Conservation (phyloP, 108 stramenopile species). For the Discostella pseudostelligera region DNA sequence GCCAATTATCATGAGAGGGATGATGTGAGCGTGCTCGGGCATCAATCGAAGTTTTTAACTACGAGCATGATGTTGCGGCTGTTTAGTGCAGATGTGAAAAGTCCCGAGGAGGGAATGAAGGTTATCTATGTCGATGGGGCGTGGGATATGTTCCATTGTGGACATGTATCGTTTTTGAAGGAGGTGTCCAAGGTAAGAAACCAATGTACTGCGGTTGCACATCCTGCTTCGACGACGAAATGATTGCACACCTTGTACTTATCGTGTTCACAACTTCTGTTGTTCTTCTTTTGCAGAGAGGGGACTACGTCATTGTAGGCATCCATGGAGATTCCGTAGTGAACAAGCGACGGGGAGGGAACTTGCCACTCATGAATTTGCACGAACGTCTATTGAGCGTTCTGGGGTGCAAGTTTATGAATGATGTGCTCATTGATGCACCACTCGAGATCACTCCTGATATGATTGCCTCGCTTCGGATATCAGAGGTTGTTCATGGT, state of each 20-base stretch:
- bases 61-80: constrained; percentile 89
- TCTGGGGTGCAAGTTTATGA: constrained; percentile 89
- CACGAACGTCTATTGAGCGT: constrained; percentile 95
- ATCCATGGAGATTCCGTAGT: constrained; percentile 95
- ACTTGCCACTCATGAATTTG: constrained; percentile 92
- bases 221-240: neutral
- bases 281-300: constrained; percentile 62
- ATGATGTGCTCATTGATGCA: constrained; percentile 98
- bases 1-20: constrained; percentile 16
- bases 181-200: constrained; percentile 65
- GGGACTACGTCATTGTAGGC: constrained; percentile 98
- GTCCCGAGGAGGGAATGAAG: constrained; percentile 79
- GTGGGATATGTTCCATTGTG: constrained; percentile 99
- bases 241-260: too few species aligned
- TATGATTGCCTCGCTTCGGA: constrained; percentile 86
- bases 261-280: too few species aligned
- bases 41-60: constrained; percentile 90
- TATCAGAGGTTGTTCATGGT: constrained; percentile 72
- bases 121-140: constrained; percentile 97
- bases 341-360: constrained; percentile 79
- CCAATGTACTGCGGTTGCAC: neutral
- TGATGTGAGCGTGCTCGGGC: constrained; percentile 32
- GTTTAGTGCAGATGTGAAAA: constrained; percentile 85
- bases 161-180: constrained; percentile 92
- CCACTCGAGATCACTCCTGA: constrained; percentile 87